Evolutionary conservation across 306 rosid species (phyloP), one percentile per base, ranked within the genome.

Genomic region (Spatholobus suberectus): DNA sequence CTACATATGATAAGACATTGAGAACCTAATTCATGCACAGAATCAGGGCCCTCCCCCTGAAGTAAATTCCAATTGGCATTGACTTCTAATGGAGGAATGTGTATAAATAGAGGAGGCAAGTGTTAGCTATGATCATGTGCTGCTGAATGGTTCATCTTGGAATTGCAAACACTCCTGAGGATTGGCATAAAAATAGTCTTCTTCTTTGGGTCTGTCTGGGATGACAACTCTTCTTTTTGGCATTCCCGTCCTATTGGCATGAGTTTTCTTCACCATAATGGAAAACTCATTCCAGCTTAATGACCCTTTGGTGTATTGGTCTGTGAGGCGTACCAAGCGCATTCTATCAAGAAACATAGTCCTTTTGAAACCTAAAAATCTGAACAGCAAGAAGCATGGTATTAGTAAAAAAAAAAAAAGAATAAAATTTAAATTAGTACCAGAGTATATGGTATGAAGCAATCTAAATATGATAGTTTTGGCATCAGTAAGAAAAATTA

Each of bases 181-280:
- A 75, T 96, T 96, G 38, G 98, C 73, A 78, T 94, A 94, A 85
- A 96, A 96, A 75, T 96, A 90, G 78, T 94, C 99, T 86, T 96
- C 99, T 83, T 96, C 99, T 90, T 91, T 96, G 0, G 98, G 98
- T 74, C 73, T 89, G 11, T 85, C 88, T n/a, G 83, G 82, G 77
- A 90, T 77, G 8, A 57, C 59, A 41, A 89, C 73, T 83, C 98
- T 86, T 84, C 79, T 77, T 78, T 84, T 88, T 0, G 94, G 94
- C 73, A 66, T 90, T 72, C 98, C 97, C 92, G 91, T 88, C 8
- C 88, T 82, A 43, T 88, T 34, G 5, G 89, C 89, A 73, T 94
- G 97, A 82, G 83, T 76, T 87, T 83, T 86, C 91, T 92, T 94
- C 84, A 92, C 87, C 72, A 52, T 41, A 11, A 80, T 34, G 72